Base-by-base conservation (phyloP, 495 filamentous ascomycete species). In the Sporormia fimetaria region DNA sequence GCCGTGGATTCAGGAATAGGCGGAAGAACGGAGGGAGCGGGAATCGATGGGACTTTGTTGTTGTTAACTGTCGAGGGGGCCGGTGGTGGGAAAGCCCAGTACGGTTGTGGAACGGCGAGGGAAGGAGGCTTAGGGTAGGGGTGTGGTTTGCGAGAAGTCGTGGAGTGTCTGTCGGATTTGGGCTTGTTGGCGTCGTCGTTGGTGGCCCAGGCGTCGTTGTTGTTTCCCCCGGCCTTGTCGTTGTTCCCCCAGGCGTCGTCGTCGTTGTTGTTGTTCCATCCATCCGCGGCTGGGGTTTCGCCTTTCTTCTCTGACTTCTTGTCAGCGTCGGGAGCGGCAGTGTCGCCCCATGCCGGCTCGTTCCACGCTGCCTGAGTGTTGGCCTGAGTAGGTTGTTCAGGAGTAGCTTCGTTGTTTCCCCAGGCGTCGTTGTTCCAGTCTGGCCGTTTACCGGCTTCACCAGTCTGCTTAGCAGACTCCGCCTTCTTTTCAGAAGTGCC, bases 241-340 rank as follows among this genome's bases (percentile, higher is more conserved):
- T 26, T 21, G 20, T 10, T 26, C 31, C 32, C 32, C 14, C 40
- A 21, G 9, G 16, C 20, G 36, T 40, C 10, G 4, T 40, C 14
- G 14, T 40, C 24, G 21, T 30, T 32, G 26, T 30, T 47, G 31
- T 3, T 36, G 3, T 36, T 21, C 35, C 26, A 33, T 6, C 27
- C 11, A 41, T 6, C 24, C 3, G 11, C 26, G 6, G 29, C 29
- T 32, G n/a, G n/a, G n/a, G n/a, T n/a, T n/a, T n/a, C n/a, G n/a
- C n/a, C n/a, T n/a, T n/a, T n/a, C n/a, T n/a, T n/a, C n/a, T n/a
- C n/a, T n/a, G n/a, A n/a, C n/a, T n/a, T n/a, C n/a, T n/a, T n/a
- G n/a, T 6, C 29, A 6, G 6, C 6, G 12, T 14, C 29, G 6
- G 6, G 6, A 16, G 3, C 12, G 10, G 2, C 31, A 2, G 31